phyloP scores from a whole-genome alignment of 805 yeast genomes.

The Candida mattraensis region DNA sequence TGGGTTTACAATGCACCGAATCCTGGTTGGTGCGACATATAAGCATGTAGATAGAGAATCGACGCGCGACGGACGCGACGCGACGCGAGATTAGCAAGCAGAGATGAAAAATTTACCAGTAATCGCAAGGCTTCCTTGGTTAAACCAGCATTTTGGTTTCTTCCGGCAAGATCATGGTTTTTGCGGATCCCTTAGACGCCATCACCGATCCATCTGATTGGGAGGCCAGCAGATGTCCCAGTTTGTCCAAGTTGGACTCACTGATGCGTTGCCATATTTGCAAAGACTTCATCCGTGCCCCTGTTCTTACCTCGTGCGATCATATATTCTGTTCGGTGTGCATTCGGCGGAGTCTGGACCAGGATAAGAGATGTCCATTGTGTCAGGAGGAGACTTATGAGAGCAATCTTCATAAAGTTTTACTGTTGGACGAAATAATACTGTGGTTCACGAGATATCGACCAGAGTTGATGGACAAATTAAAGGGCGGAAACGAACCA shows the following conservation, averaged over 20 bases:
- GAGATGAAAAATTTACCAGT: constrained; percentile 4
- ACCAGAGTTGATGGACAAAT: constrained; percentile 35
- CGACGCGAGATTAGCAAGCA: constrained; percentile 15
- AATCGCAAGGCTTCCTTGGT: constrained; percentile 1
- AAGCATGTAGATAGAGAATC: constrained; percentile 2
- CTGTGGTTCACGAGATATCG: constrained; percentile 49
- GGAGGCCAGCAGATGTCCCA: constrained; percentile 52
- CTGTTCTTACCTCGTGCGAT: constrained; percentile 81
- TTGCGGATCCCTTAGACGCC: constrained; percentile 24
- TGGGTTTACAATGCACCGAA: constrained; percentile 38
- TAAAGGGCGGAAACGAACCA: constrained; percentile 10
- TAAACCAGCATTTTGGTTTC: background rate
- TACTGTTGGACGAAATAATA: constrained; percentile 70
- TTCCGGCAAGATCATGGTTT: constrained; percentile 13
- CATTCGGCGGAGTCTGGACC: constrained; percentile 67
- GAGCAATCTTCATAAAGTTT: constrained; percentile 64
- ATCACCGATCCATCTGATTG: constrained; percentile 77
- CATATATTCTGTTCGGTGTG: constrained; percentile 91
- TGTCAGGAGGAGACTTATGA: constrained; percentile 73
- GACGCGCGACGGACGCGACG: constrained; percentile 8
- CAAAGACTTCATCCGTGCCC: constrained; percentile 76
- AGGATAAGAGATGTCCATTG: constrained; percentile 68
- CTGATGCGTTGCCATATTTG: constrained; percentile 83
- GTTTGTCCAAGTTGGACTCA: constrained; percentile 61
- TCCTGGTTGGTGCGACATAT: constrained; percentile 9